Base-by-base conservation (phyloP, 2,329 filamentous ascomycete genomes). In the Didymella keratinophila region DNA sequence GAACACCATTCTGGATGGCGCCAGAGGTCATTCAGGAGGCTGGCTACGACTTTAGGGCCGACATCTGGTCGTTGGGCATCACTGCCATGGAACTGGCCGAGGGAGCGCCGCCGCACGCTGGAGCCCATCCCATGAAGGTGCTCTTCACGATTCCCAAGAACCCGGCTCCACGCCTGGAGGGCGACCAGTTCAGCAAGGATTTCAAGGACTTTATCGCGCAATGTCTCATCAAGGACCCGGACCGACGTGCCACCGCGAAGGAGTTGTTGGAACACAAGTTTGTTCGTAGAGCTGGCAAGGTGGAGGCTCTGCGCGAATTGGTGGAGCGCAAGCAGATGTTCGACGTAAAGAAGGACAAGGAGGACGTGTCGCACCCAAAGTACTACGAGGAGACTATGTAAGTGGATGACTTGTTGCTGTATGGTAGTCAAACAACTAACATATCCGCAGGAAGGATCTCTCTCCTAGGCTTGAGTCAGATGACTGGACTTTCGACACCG, bases 111-210 rank as follows among this genome's bases (percentile, higher is more conserved):
- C 94, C 94, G 0, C 95, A 97, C 71, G 92, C 93, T 59, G 93
- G 97, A 68, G 96, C 97, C 20, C 94, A 98, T 78, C 94, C 94
- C 37, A 98, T 98, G 94, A 98, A 98, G 77, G 93, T 97, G 4
- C 81, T 98, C 14, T 98, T 99, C 75, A 84, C 97, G 41, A 99
- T 99, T 54, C 94, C 94, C 1, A 98, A 97, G 78, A 92, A 93
- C 68, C 82, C 91, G 2, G 88, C 95, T 2, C 94, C 95, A 5
- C 86, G 89, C 39, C 81, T 99, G 1, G 92, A 97, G 74, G 93
- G 93, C 21, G 85, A 81, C 25, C 76, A 88, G 60, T 97, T 93
- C 78, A 93, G 91, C 78, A 89, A 85, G 69, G 92, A 96, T 36
- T 97, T 98, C 81, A 96, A 93, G 71, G 94, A 99, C 71, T 99